Evolutionary conservation across 1,284 basidiomycete species (phyloP).

Genomic region (Boletellus deceptivus): DNA sequence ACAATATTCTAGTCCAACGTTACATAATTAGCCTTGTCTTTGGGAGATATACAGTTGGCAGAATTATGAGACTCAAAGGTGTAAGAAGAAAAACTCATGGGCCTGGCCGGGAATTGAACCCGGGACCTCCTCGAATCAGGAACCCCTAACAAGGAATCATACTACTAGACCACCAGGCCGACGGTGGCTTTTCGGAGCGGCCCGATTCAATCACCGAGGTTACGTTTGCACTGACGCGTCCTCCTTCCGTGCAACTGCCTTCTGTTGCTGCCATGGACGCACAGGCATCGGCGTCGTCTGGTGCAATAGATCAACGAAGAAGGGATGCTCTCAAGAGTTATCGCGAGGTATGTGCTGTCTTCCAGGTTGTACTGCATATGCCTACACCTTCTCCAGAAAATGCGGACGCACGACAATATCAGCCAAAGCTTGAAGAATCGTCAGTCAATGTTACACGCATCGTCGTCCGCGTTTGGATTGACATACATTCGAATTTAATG

Average conservation of each 20-base stretch:
- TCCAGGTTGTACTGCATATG: neutral
- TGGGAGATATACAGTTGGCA: too few species aligned
- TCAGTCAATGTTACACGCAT: slow-evolving; percentile 40
- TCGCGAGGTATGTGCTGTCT: slow-evolving; percentile 49
- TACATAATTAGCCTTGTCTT: slow-evolving; percentile 15
- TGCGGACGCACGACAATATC: slow-evolving; percentile 81
- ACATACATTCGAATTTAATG: slow-evolving; percentile 4
- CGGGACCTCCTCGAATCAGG: slow-evolving; percentile 8
- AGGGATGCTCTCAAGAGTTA: slow-evolving; percentile 66
- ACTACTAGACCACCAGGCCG: slow-evolving; percentile 57
- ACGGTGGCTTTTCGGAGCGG: neutral
- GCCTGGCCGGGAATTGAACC: slow-evolving; percentile 8
- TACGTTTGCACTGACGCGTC: slow-evolving; percentile 29
- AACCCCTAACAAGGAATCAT: slow-evolving; percentile 54
- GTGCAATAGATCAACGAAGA: slow-evolving; percentile 57
- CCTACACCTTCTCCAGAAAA: slow-evolving; percentile 64
- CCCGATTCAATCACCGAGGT: neutral
- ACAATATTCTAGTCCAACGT: slow-evolving; percentile 14
- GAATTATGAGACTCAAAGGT: too few species aligned
- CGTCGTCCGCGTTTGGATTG: neutral
- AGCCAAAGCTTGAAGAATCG: slow-evolving; percentile 85
- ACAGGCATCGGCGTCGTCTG: slow-evolving; percentile 55
- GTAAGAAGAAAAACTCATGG: slow-evolving; percentile 3
- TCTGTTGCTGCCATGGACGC: slow-evolving; percentile 42
- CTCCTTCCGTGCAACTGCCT: slow-evolving; percentile 7